phyloP scores from a whole-genome alignment of 2,329 filamentous ascomycete genomes.

The Onygenales sp. region DNA sequence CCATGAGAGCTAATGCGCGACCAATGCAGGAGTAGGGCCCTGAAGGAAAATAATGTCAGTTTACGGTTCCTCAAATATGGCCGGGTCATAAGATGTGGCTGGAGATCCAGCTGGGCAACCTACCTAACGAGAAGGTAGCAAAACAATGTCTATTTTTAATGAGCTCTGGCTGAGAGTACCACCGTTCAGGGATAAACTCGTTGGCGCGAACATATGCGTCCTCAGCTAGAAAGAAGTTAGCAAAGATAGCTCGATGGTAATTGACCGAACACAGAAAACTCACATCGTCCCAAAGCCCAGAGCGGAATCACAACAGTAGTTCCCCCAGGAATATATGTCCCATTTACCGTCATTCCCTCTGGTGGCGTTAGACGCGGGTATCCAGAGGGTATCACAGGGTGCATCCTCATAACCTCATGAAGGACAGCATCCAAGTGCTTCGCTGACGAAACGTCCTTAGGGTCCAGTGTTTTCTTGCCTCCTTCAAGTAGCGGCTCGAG shows the following conservation, averaged over 20 bases:
- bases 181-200: slow-evolving; percentile 27
- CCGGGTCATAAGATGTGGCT: no score
- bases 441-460: background rate
- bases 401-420: slow-evolving; percentile 34
- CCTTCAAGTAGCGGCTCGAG: background rate
- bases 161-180: slow-evolving; percentile 24
- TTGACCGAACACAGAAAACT: slow-evolving; percentile 1
- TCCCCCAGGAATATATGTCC: slow-evolving; percentile 12
- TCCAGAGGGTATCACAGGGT: slow-evolving; percentile 30
- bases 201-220: slow-evolving; percentile 17
- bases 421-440: slow-evolving; percentile 17
- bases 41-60: background rate
- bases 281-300: slow-evolving; percentile 18
- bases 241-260: background rate
- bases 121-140: slow-evolving; percentile 25
- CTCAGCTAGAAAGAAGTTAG: slow-evolving; percentile 12
- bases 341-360: slow-evolving; percentile 13
- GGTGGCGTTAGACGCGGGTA: slow-evolving; percentile 28
- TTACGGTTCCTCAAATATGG: no score
- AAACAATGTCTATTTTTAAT: slow-evolving; percentile 25
- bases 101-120: background rate
- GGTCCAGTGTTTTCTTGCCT: background rate
- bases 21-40: background rate
- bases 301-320: slow-evolving; percentile 16
- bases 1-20: background rate